Base-by-base conservation (phyloP, 2,329 filamentous ascomycete species). In the Pyrenochaeta sp. region DNA sequence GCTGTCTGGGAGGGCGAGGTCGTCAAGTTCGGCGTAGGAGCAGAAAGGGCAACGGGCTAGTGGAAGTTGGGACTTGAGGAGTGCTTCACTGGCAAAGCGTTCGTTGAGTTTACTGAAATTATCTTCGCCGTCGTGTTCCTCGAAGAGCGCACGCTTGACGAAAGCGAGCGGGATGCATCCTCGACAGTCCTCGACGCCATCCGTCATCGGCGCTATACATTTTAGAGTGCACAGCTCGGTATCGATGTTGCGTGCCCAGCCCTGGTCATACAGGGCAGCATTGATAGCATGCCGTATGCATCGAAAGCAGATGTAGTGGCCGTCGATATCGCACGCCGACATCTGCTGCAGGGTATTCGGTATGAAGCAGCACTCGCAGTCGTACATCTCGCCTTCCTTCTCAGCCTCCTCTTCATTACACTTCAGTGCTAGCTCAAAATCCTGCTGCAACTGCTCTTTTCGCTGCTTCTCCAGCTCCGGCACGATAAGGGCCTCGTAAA, bases 251-350 rank as follows among this genome's bases (percentile, higher is more conserved):
- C 90, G 88, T 49, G 88, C 86, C 92, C 94, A 97, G 51, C 92
- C 92, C 76, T 98, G 95, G 0, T 95, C 95, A 73, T 96, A 98
- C 0, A 98, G 81, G 1, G 93, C 93, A 74, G 98, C 94, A 49
- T 90, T 90, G 58, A 94, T 85, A 10, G 93, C 90, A 64, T 90
- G 88, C 62, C 90, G 89, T 50, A 98, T 89, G 77, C 95, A 98
- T 45, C 86, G 86, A 77, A 93, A 89, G 78, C 91, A 95, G 53
- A 94, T 83, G 72, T 91, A 85, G 78, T 95, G 91, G 1, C 86
- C 88, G 2, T 85, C 83, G 32, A 82, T 77, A 71, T 86, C 85
- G 79, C 91, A 95, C n/a, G 86, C 84, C 0, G 90, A 87, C 56
- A 93, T 85, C 68, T 91, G 86, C 74, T 94, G 90, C 62, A 93